Conservation (phyloP, 768 basidiomycete species). For the Boletellus emodensis region DNA sequence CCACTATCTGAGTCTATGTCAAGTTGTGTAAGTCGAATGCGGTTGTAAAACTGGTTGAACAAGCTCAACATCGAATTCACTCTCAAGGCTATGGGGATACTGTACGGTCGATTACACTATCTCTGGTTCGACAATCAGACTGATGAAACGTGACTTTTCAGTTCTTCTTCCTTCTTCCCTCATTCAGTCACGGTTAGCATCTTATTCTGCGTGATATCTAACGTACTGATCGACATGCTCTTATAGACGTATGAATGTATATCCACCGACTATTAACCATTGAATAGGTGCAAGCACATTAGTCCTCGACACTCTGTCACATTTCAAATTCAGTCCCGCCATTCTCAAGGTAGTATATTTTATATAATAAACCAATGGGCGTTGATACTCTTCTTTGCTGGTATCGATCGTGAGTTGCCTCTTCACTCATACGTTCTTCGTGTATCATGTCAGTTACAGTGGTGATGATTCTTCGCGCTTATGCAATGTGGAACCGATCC, state of each 20-base stretch:
- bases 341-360: constrained; percentile 1
- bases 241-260: constrained; percentile 6
- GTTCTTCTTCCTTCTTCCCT: background rate
- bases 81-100: background rate
- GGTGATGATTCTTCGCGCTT: no score
- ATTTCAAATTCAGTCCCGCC: background rate
- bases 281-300: no score
- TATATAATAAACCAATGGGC: constrained; percentile 3
- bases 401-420: constrained; percentile 14
- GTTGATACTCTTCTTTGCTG: constrained; percentile 11
- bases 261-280: background rate
- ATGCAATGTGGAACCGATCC: no score
- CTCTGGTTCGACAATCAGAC: background rate
- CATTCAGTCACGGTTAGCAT: background rate
- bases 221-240: no score
- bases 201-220: background rate
- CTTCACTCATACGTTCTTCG: background rate
- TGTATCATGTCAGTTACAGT: no score
- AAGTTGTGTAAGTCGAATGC: constrained; percentile 5
- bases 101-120: background rate
- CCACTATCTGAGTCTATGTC: constrained; percentile 14
- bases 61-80: no score
- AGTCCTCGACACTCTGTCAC: no score
- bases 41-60: background rate
- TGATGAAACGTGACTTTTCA: background rate